Evolutionary conservation across 1,284 basidiomycete species (phyloP), one percentile per base, ranked within the genome.

Genomic region (Ganoderma meredithae): DNA sequence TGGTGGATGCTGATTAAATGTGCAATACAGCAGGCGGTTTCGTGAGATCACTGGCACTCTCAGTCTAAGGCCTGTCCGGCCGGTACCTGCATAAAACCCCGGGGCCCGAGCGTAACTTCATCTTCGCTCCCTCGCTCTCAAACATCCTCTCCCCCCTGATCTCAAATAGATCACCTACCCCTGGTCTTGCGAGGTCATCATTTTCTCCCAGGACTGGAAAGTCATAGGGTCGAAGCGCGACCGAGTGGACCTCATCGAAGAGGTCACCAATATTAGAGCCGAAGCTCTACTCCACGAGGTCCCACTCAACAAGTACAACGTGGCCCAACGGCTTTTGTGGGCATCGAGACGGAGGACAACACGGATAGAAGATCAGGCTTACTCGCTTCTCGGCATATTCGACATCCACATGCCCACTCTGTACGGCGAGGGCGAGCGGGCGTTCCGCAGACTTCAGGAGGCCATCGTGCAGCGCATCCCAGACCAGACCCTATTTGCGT

Each of bases 321-420:
- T 62, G 5, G 60, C 65, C 5, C 65, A 55, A 33, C 60, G 65
- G 6, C 27, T 66, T 15, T 66, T 41, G 7, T 66, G 65, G 65
- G 65, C 52, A 6, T 19, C 49, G 25, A 7, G 4, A 40, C n/a
- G 55, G 9, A 0, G 15, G 25, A 66, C 65, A 9, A 66, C 65
- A 9, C 39, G 60, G 3, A 41, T 25, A 3, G 65, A 66, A 31
- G 65, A 66, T 31, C 47, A 33, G 52, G 65, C 65, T 19, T 66
- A 66, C 41, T 62, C 60, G 6, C 49, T 66, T 13, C 36, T 66
- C 12, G 65, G 65, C 2, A 52, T 62, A 1, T 62, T 66, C 41
- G 31, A 40, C 1, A 56, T 66, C 40, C 22, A 66, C 52, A 62
- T 66, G 65, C 40, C 65, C 6, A 41, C 60, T 0, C 9, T 66